Base-by-base conservation (phyloP, 768 basidiomycete genomes). In the Scleroderma bovista region DNA sequence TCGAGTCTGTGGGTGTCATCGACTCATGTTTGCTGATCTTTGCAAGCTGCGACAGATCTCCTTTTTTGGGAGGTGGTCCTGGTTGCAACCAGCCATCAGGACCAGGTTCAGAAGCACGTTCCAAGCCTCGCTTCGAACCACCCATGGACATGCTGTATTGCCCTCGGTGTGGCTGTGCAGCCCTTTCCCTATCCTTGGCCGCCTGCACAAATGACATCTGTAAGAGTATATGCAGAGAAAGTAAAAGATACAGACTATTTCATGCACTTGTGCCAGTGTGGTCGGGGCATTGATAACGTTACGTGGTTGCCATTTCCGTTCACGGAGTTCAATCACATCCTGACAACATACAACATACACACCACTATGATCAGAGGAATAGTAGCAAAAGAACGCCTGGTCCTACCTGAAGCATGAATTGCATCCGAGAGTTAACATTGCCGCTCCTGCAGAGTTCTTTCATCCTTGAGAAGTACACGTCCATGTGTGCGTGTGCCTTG, bases 391-490 rank as follows among this genome's bases (percentile, higher is more conserved):
- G 20, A 41, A 23, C 19, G 46, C 13, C 47, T 17, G 23, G 34
- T 72, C 80, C 49, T 52, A 95, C 94, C 83, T 91, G 83, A 51
- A 99, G 76, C 93, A 97, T 96, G 70, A 88, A 98, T 50, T 85
- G 83, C 80, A 97, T 90, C 60, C 96, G 87, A 16, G 92, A 78
- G 51, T 81, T 83, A 54, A 96, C 83, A 46, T 86, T 83, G 15
- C 59, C 68, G 58, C 81, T 89, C 72, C 84, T 85, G 36, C 78
- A 72, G 55, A 98, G 73, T 64, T 88, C 83, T 63, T 83, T 81
- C 83, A 99, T 93, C 49, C 95, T 80, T 32, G 78, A 75, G 75
- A 97, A 96, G 76, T 97, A 96, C 31, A 94, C 85, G 58, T 88
- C 85, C 81, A 98, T 88, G 60, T 91, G 87, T 15, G 83, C 84